These are phyloP conservation scores for Bipolaris oryzae DNA, from an alignment of 2,329 filamentous ascomycete species.

Conservation along the genomic window DNA sequence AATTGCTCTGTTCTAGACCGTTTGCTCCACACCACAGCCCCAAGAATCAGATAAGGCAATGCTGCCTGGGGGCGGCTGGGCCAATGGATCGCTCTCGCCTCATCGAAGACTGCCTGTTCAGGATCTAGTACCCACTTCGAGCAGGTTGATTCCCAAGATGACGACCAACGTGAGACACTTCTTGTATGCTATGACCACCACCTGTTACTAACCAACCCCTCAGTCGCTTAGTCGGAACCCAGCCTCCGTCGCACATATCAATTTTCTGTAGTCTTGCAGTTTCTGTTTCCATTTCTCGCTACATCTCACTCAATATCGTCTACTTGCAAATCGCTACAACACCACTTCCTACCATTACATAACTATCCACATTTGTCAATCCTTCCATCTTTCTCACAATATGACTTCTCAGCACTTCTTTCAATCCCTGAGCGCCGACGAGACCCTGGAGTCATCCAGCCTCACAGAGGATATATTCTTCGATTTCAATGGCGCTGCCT, in stretches of 20 bases:
- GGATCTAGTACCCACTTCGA: neutral
- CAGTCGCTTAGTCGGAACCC: conserved; percentile 3
- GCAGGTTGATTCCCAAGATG: neutral
- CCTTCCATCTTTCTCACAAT: neutral
- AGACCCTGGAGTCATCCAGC: neutral
- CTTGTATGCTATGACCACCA: neutral
- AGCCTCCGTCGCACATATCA: conserved; percentile 5
- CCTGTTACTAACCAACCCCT: neutral
- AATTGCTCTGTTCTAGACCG: neutral
- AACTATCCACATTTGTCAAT: neutral
- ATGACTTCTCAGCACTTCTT: neutral
- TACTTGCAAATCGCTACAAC: neutral
- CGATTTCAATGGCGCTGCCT: neutral
- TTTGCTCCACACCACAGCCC: neutral
- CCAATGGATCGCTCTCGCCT: neutral
- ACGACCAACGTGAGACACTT: conserved; percentile 1
- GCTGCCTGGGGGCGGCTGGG: neutral
- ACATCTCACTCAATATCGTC: neutral
- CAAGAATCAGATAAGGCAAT: too few relatives aligned
- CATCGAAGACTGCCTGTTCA: neutral
- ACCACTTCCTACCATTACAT: neutral
- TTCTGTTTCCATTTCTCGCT: neutral
- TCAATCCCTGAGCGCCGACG: neutral
- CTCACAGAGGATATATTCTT: neutral
- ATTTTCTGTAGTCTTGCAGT: neutral